Evolutionary conservation across 352 stramenopile genomes (phyloP), one percentile per base, ranked within the genome.

Genomic region (Pythium grandisporangium): DNA sequence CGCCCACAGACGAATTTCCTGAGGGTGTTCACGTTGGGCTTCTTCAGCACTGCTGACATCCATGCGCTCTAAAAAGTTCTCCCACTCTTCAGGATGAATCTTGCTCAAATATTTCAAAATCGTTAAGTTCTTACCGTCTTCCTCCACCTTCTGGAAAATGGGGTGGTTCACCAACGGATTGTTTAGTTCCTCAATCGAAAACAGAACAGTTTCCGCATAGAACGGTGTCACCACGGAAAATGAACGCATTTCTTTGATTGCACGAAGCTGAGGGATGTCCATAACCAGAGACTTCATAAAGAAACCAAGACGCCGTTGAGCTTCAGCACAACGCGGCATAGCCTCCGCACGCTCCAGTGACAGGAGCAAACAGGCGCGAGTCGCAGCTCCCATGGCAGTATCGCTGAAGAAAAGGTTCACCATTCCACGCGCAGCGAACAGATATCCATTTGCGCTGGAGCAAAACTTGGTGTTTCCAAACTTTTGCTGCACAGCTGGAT

Each of bases 251-350:
- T 89, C 76, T 45, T 86, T 86, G 48, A 91, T 91, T 17, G 75
- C 69, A 12, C 65, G 62, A 12, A 91, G 55, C 51, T 86, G 70
- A 2, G 77, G 77, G 36, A 91, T 91, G 32, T 91, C 77, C 77
- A 91, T 91, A 1, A 85, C 68, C 7, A 91, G 56, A 24, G 77
- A 91, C 51, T 91, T 86, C 73, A 91, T 85, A 42, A 91, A 91
- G 52, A 88, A 91, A 26, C 77, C 77, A 10, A 91, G 58, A 54
- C 77, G 77, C 49, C 77, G 77, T 29, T 86, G 61, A 2, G 77
- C 77, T 44, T 91, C 77, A 30, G 16, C 37, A 19, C 43, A 57
- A 26, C 56, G 56, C 6, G 45, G 45, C 33, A 93, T 53, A 3
- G 57, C 57, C 16, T 71, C 58, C 16, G 58, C 42, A 17, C 46